These are phyloP conservation scores for Fragilariopsis cylindrus DNA, from an alignment of 108 stramenopile genomes.

Conservation along the genomic window DNA sequence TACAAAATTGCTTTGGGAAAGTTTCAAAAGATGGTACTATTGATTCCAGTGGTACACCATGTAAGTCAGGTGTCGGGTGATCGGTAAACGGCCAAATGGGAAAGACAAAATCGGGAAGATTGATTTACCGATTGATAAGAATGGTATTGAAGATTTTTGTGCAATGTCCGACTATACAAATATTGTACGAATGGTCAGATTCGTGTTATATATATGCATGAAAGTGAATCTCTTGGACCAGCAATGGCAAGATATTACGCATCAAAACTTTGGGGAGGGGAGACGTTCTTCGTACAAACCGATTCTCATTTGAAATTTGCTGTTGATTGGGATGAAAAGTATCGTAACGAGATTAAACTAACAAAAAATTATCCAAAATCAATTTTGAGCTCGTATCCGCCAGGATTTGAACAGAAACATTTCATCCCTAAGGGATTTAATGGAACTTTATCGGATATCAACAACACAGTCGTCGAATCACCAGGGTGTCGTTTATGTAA, in stretches of 20 bases:
- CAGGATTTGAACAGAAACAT: slow-evolving; percentile 55
- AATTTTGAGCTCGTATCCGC: slow-evolving; percentile 81
- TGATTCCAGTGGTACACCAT: slow-evolving; percentile 31
- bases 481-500: slow-evolving; percentile 61
- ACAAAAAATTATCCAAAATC: slow-evolving; percentile 71
- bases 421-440: slow-evolving; percentile 31
- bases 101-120: slow-evolving; percentile 41
- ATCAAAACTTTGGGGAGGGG: slow-evolving; percentile 92
- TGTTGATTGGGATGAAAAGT: slow-evolving; percentile 73
- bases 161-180: slow-evolving; percentile 34
- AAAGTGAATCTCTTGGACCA: slow-evolving; percentile 90
- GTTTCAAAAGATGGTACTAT: neutral
- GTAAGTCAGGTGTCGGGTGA: slow-evolving; percentile 74
- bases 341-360: slow-evolving; percentile 56
- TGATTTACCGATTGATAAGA: slow-evolving; percentile 72
- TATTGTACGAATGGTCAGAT: slow-evolving; percentile 77
- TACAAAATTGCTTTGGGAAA: slow-evolving; percentile 91
- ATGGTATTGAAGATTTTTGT: slow-evolving; percentile 83
- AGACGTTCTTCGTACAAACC: slow-evolving; percentile 87
- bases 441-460: slow-evolving; percentile 1
- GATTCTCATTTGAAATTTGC: slow-evolving; percentile 89
- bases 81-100: slow-evolving; percentile 56
- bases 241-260: slow-evolving; percentile 89
- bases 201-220: slow-evolving; percentile 82
- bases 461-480: slow-evolving; percentile 44